These are phyloP conservation scores for Skeletonema costatum DNA, from an alignment of 108 stramenopile genomes.

Conservation along the genomic window DNA sequence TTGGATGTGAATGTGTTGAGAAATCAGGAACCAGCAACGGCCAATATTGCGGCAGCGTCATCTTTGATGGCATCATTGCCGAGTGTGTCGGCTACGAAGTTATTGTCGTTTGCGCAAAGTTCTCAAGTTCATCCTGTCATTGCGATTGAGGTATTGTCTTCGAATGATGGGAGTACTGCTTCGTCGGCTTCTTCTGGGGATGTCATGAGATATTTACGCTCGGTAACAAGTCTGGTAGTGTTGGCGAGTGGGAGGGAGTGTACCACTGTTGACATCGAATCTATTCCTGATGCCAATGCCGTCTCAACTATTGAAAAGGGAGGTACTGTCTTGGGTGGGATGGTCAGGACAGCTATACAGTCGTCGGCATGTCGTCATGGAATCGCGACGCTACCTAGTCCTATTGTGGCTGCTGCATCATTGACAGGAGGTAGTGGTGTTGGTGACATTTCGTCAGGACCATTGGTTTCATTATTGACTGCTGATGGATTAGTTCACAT, in stretches of 20 bases:
- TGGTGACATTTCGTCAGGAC: constrained; percentile 30
- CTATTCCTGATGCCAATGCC: constrained; percentile 26
- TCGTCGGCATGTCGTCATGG: constrained; percentile 57
- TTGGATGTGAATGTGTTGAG: constrained; percentile 27
- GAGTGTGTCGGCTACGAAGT: constrained; percentile 44
- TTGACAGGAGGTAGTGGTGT: constrained; percentile 13
- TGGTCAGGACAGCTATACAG: constrained; percentile 12
- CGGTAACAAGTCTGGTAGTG: constrained; percentile 48
- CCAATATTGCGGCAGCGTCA: not conserved
- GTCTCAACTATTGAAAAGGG: constrained; percentile 9
- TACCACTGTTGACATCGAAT: constrained; percentile 67
- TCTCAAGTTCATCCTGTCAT: constrained; percentile 84
- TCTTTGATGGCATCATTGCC: constrained; percentile 14
- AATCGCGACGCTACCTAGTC: constrained; percentile 60
- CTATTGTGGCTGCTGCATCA: constrained; percentile 73
- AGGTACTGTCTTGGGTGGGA: constrained; percentile 7
- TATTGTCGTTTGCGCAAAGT: constrained; percentile 71
- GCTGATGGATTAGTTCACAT: constrained; percentile 80
- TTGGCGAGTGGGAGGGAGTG: constrained; percentile 81
- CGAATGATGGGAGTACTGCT: constrained; percentile 1
- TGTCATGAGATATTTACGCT: constrained; percentile 21
- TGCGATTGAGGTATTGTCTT: constrained; percentile 49
- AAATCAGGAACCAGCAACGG: not conserved
- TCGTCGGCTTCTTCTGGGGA: constrained; percentile 45
- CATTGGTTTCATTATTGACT: constrained; percentile 65